A percentile compares a stretch with the other conserved stretches of the same genome.
Conservation (phyloP, 2,329 filamentous ascomycete species). For the Scytalidium lignicola region DNA sequence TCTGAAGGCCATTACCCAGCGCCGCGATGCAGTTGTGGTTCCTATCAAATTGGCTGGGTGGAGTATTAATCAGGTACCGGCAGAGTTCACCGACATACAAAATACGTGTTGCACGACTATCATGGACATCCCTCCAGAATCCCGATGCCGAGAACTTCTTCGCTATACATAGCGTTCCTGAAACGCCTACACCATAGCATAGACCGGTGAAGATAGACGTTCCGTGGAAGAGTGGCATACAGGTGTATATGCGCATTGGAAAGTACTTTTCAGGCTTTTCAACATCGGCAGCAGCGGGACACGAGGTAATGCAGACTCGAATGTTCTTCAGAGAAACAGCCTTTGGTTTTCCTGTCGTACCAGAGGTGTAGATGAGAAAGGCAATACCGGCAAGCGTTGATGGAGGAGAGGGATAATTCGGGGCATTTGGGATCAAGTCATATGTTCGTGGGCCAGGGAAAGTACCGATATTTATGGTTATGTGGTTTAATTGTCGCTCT, state of each 20-base stretch:
- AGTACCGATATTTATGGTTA: slow-evolving; percentile 32
- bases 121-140: slow-evolving; percentile 40
- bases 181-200: slow-evolving; percentile 34
- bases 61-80: slow-evolving; percentile 40
- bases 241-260: slow-evolving; percentile 40
- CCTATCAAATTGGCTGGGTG: slow-evolving; percentile 38
- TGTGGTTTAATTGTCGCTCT: slow-evolving; percentile 24
- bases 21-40: slow-evolving; percentile 39
- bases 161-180: slow-evolving; percentile 36
- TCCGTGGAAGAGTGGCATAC: slow-evolving; percentile 44
- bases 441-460: neutral
- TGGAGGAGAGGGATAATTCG: slow-evolving; percentile 23
- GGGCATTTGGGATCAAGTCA: slow-evolving; percentile 9
- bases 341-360: slow-evolving; percentile 43
- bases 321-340: slow-evolving; percentile 36
- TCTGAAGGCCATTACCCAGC: slow-evolving; percentile 40
- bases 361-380: slow-evolving; percentile 41
- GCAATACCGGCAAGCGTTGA: slow-evolving; percentile 30
- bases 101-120: slow-evolving; percentile 36
- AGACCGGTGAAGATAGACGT: slow-evolving; percentile 41
- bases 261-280: slow-evolving; percentile 36
- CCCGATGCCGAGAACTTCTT: slow-evolving; percentile 40
- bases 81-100: slow-evolving; percentile 45
- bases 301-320: slow-evolving; percentile 32
- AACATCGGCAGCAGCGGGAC: slow-evolving; percentile 29